Evolutionary conservation across 2,329 filamentous ascomycete species (phyloP), one percentile per base, ranked within the genome.

Genomic region (Penicillium sp.): DNA sequence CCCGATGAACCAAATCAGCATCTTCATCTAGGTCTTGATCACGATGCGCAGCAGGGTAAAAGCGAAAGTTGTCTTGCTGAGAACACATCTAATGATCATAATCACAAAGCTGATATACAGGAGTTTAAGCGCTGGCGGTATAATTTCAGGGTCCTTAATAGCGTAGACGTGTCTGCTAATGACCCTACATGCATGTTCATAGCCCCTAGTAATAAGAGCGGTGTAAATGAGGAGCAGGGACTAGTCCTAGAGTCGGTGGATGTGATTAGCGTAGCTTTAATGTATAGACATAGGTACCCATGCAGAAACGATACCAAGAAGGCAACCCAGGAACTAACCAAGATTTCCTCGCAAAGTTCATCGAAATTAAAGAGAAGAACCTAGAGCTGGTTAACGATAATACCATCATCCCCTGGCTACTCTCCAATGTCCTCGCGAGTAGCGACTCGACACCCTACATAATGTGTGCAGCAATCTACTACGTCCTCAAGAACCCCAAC

Each of bases 371-470:
- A 39, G 43, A n/a, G n/a, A n/a, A 60, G 37, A 52, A 54, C 43
- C 60, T 60, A 10, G 57, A 62, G 12, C 31, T 60, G 7, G 60
- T 62, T 10, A 47, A 62, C 17, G 62, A 62, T 28, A 63, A 63
- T 20, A 35, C 28, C 6, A 38, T 63, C 15, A 54, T 63, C 39
- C 35, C 54, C 4, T 63, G 48, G 35, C 54, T 62, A 5, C 54
- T 63, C 12, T 67, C 69, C 2, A 73, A 73, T 47, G 66, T 72
- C 6, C 52, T 67, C 6, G 73, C 71, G 3, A 71, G 72, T 5
- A 73, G 71, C 15, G 75, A 78, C 41, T 75, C 75, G 1, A 76
- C 74, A 0, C 75, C 73, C 1, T 70, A 72, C 22, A 69, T 66
- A 1, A 61, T 78, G 14, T 67, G 68, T n/a, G 64, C 69, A 1